phyloP scores from a whole-genome alignment of 805 yeast genomes.

The Diddensiella santjacobensis region DNA sequence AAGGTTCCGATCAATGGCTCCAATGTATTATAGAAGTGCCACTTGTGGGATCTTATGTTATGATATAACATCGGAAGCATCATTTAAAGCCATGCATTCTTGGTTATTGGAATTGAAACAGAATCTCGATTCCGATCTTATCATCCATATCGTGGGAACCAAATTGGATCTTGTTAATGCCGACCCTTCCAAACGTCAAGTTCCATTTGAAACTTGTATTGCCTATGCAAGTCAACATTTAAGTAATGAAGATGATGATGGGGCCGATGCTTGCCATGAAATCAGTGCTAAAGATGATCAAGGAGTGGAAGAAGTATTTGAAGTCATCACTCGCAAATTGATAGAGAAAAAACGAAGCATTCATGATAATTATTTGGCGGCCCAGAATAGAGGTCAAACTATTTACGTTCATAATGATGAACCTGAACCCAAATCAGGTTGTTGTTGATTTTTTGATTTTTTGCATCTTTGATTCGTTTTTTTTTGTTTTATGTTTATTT shows the following conservation, averaged over 20 bases:
- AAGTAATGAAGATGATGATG: constrained; percentile 21
- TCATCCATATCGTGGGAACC: constrained; percentile 35
- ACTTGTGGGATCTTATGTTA: constrained; percentile 36
- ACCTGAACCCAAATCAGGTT: constrained; percentile 22
- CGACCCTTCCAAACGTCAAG: constrained; percentile 33
- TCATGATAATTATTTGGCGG: constrained; percentile 18
- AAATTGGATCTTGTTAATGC: constrained; percentile 33
- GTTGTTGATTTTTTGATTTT: constrained; percentile 19
- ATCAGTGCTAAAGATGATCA: constrained; percentile 35
- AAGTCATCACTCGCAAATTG: constrained; percentile 31
- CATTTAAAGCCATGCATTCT: constrained; percentile 34
- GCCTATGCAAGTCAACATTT: constrained; percentile 30
- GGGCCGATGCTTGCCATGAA: constrained; percentile 33
- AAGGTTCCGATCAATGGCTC: constrained; percentile 82
- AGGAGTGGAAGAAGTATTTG: constrained; percentile 35
- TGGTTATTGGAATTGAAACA: constrained; percentile 33
- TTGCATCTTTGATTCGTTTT: constrained; percentile 3
- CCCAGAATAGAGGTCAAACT: constrained; percentile 22
- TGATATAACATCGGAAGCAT: constrained; percentile 34
- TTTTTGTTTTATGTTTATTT: neutral
- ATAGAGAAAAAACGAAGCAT: constrained; percentile 22
- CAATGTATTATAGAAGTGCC: constrained; percentile 40
- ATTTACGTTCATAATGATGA: constrained; percentile 29
- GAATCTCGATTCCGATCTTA: constrained; percentile 29
- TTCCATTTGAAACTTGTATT: constrained; percentile 34